These are phyloP conservation scores for Dittrichia graveolens DNA, from an alignment of 129 eudicot species.

Conservation along the genomic window DNA sequence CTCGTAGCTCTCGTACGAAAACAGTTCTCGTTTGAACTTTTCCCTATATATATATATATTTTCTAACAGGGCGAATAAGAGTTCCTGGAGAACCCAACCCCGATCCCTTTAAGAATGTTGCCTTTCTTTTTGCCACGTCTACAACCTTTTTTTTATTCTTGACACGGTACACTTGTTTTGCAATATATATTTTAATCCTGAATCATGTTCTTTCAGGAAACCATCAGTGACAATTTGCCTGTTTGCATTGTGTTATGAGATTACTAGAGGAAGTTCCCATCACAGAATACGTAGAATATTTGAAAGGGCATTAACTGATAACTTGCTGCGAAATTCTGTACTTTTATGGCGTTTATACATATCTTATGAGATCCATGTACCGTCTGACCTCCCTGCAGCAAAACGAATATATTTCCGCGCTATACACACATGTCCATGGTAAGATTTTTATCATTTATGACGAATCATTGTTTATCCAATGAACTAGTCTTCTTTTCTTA, in stretches of 20 bases:
- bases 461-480: neutral
- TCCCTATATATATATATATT: no score
- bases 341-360: constrained; percentile 86
- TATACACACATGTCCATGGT: constrained; percentile 98
- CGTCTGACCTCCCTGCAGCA: constrained; percentile 60
- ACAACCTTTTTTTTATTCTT: no score
- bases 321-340: constrained; percentile 50
- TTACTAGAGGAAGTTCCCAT: constrained; percentile 61
- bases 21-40: no score
- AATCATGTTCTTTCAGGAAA: constrained; percentile 48
- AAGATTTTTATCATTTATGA: constrained; percentile 13
- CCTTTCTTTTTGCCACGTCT: no score
- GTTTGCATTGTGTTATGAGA: constrained; percentile 73
- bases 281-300: constrained; percentile 81
- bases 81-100: no score
- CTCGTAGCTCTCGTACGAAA: no score
- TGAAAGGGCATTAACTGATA: constrained; percentile 76
- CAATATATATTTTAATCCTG: constrained; percentile 5
- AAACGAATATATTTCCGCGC: constrained; percentile 87
- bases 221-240: constrained; percentile 71
- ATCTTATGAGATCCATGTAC: constrained; percentile 60
- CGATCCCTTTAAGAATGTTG: no score
- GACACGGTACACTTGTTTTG: neutral
- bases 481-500: neutral
- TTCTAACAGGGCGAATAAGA: no score